These are phyloP conservation scores for Botrytis porri DNA, from an alignment of 2,329 filamentous ascomycete species.

Conservation along the genomic window DNA sequence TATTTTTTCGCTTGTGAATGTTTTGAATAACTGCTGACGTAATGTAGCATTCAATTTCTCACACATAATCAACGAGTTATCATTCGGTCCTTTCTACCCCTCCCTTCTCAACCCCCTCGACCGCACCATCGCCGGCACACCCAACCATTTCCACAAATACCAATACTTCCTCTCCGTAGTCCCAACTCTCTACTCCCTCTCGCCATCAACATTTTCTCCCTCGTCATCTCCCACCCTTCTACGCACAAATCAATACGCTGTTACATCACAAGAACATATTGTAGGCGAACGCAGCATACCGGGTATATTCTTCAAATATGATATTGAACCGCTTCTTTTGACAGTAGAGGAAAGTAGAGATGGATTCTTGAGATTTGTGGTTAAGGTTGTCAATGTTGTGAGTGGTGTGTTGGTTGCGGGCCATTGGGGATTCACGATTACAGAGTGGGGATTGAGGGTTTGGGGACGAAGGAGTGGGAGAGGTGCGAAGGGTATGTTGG, in stretches of 20 bases:
- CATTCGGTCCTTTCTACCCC: slow-evolving; percentile 95
- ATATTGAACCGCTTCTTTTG: slow-evolving; percentile 92
- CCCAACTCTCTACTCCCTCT: slow-evolving; percentile 83
- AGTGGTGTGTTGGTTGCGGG: slow-evolving; percentile 89
- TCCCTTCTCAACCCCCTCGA: slow-evolving; percentile 92
- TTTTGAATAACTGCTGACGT: slow-evolving; percentile 28
- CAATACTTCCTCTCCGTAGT: slow-evolving; percentile 97
- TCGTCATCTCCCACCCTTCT: slow-evolving; percentile 55
- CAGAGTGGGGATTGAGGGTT: slow-evolving; percentile 66
- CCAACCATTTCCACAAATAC: slow-evolving; percentile 84
- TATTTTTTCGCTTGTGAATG: not conserved
- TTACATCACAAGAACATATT: slow-evolving; percentile 78
- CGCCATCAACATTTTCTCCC: slow-evolving; percentile 37
- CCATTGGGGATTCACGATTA: slow-evolving; percentile 87
- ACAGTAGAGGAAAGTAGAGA: slow-evolving; percentile 80
- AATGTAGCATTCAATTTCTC: slow-evolving; percentile 88
- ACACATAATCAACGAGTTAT: slow-evolving; percentile 92
- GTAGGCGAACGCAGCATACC: slow-evolving; percentile 72
- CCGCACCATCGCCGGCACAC: slow-evolving; percentile 76
- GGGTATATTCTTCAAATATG: slow-evolving; percentile 97
- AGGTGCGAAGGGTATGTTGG: slow-evolving; percentile 40
- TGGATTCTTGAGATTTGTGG: slow-evolving; percentile 68
- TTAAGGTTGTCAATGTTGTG: slow-evolving; percentile 87
- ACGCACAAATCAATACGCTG: slow-evolving; percentile 96
- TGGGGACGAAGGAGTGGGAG: slow-evolving; percentile 42